Evolutionary conservation across 257 asterid genomes (phyloP).

Genomic region (Asclepias syriaca): DNA sequence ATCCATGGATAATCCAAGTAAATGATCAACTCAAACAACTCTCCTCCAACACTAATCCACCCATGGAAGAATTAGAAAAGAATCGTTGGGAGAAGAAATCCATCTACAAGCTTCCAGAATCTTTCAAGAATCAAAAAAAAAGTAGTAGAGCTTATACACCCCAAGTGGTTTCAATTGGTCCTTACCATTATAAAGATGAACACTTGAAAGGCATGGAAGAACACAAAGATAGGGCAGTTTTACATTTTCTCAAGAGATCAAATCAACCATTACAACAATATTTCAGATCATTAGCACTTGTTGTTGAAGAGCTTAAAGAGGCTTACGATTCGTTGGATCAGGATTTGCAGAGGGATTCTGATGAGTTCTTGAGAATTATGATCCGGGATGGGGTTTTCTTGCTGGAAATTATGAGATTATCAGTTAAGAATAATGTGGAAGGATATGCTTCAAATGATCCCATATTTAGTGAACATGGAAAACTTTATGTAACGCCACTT

Average conservation of each 20-base stretch:
- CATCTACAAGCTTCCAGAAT: conserved; percentile 34
- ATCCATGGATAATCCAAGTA: conserved; percentile 27
- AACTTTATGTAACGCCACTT: conserved; percentile 27
- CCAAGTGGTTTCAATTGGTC: too few relatives aligned
- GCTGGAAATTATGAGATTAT: conserved; percentile 26
- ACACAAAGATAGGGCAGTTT: conserved; percentile 39
- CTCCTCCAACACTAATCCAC: neutral
- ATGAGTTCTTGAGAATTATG: conserved; percentile 31
- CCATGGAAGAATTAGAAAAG: conserved; percentile 5
- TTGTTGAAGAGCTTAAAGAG: conserved; percentile 7
- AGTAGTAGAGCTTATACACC: conserved; percentile 27
- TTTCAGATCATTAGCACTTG: conserved; percentile 18
- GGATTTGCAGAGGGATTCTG: conserved; percentile 13
- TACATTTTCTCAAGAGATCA: conserved; percentile 35
- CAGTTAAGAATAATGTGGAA: neutral
- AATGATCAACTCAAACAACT: conserved; percentile 17
- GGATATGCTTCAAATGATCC: conserved; percentile 38
- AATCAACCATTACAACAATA: conserved; percentile 22
- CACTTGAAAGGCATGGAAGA: too few relatives aligned
- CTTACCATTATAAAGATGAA: too few relatives aligned
- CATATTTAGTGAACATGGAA: conserved; percentile 37
- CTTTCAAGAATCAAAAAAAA: conserved; percentile 23
- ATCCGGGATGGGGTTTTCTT: conserved; percentile 37
- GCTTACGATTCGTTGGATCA: conserved; percentile 2
- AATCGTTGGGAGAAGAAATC: conserved; percentile 34